These are phyloP conservation scores for Diaporthe destruens DNA, from an alignment of 2,329 filamentous ascomycete species.

Conservation along the genomic window DNA sequence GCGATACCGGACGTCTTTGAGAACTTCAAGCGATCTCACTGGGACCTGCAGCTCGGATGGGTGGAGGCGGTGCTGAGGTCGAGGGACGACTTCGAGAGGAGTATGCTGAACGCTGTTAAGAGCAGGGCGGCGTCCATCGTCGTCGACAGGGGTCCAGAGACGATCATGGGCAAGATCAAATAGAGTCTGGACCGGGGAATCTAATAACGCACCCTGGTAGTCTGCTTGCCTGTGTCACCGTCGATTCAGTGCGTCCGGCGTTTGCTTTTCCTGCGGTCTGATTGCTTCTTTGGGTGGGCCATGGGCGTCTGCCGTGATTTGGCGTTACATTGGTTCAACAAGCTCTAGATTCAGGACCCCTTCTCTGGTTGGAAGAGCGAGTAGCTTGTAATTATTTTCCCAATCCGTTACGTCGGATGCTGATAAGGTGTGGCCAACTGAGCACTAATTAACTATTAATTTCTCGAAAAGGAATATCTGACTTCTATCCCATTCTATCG, in stretches of 20 bases:
- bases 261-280: conserved; percentile 18
- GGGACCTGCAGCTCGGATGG: conserved; percentile 96
- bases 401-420: neutral
- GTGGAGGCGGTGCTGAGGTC: conserved; percentile 90
- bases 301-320: neutral
- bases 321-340: conserved; percentile 11
- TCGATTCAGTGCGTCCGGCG: conserved; percentile 10
- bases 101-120: conserved; percentile 90
- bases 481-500: conserved; percentile 8
- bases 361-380: neutral
- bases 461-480: neutral
- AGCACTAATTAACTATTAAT: neutral
- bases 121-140: conserved; percentile 87
- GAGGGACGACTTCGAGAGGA: conserved; percentile 93
- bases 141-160: conserved; percentile 84
- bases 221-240: neutral
- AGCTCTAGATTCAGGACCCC: neutral
- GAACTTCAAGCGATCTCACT: conserved; percentile 86
- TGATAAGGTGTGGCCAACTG: neutral
- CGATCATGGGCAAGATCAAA: conserved; percentile 94
- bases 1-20: conserved; percentile 83
- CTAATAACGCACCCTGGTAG: neutral
- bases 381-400: neutral
- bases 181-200: conserved; percentile 51
- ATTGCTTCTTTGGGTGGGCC: conserved; percentile 17